Conservation (phyloP, 208 protist species). For the Trichomonas gallinae region DNA sequence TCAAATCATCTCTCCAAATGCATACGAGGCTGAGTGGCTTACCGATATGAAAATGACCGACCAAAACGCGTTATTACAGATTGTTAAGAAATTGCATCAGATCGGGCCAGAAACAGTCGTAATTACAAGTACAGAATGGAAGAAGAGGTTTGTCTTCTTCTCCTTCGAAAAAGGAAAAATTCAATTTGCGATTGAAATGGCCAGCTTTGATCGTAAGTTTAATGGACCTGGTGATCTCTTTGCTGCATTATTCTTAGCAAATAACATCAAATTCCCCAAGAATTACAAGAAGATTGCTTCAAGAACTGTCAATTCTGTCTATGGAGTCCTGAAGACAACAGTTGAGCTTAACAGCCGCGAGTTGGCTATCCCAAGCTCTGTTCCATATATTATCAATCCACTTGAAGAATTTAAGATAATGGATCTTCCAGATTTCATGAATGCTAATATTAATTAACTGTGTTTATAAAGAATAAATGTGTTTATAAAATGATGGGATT, state of each 20-base stretch:
- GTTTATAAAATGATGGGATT: too few relatives aligned
- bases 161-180: neutral
- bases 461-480: too few relatives aligned
- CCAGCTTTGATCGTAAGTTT: neutral
- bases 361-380: neutral
- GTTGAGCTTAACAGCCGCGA: neutral
- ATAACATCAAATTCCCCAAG: neutral
- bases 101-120: neutral
- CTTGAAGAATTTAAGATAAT: neutral
- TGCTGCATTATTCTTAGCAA: neutral
- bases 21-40: neutral
- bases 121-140: neutral
- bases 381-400: neutral
- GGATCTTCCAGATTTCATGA: neutral
- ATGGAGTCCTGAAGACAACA: neutral
- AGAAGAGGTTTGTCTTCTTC: neutral
- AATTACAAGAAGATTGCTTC: neutral
- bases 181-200: neutral
- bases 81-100: neutral
- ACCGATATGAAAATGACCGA: neutral
- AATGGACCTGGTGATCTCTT: neutral
- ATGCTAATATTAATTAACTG: neutral
- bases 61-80: neutral
- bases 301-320: neutral
- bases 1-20: neutral